Evolutionary conservation across 139 green algal genomes (phyloP).

Genomic region (Chlamydomonas sp.): DNA sequence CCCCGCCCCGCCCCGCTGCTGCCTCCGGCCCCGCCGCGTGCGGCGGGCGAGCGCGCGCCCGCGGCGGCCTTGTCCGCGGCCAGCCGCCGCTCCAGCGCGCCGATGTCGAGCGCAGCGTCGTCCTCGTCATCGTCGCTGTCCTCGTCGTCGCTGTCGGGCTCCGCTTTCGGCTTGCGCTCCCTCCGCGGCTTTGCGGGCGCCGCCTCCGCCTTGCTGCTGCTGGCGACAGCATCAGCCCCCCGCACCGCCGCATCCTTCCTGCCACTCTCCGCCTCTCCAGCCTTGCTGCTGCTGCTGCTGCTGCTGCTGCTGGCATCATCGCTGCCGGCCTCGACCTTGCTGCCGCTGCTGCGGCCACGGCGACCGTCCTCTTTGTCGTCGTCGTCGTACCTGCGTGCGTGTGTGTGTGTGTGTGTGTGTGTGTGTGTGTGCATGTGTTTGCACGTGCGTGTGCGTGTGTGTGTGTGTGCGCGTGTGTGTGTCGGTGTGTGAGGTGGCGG

Average conservation of each 20-base stretch:
- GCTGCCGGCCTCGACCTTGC: too few relatives aligned
- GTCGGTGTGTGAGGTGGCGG: too few relatives aligned
- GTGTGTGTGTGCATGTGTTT: too few relatives aligned
- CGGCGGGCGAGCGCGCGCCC: background rate
- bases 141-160: background rate
- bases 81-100: conserved; percentile 1
- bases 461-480: too few relatives aligned
- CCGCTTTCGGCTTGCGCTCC: background rate
- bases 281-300: background rate
- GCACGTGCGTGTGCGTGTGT: too few relatives aligned
- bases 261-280: background rate
- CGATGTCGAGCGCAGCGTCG: conserved; percentile 17
- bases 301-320: too few relatives aligned
- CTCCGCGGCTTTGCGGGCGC: background rate
- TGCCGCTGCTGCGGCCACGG: background rate
- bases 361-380: conserved; percentile 12
- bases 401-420: too few relatives aligned
- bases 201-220: conserved; percentile 1
- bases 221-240: too few relatives aligned
- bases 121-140: conserved; percentile 14
- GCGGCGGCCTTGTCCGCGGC: background rate
- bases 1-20: too few relatives aligned
- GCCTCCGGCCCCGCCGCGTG: background rate
- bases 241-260: too few relatives aligned
- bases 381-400: too few relatives aligned